Percentiles rank a stretch among this genome's conserved stretches.
These are phyloP conservation scores for Berberis vulgaris DNA, from an alignment of 164 flowering plant species.

Conservation along the genomic window DNA sequence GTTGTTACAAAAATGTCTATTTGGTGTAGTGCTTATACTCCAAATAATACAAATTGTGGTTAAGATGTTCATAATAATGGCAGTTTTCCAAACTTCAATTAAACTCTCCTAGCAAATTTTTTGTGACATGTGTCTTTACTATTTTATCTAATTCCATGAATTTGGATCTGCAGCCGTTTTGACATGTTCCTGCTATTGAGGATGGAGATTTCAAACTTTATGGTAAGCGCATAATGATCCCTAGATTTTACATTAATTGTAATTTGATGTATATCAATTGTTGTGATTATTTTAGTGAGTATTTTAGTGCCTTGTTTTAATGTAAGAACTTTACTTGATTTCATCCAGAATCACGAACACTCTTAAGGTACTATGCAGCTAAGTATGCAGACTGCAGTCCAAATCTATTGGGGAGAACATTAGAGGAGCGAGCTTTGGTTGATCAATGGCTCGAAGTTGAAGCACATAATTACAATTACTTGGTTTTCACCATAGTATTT, in stretches of 20 bases:
- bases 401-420: slow-evolving; percentile 40
- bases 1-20: no score
- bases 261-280: not conserved
- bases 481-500: slow-evolving; percentile 34
- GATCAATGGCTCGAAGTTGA: slow-evolving; percentile 90
- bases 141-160: not conserved
- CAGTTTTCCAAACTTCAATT: not conserved
- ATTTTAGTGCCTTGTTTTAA: not conserved
- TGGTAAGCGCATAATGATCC: slow-evolving; percentile 9
- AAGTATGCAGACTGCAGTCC: slow-evolving; percentile 41
- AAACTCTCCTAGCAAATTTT: not conserved
- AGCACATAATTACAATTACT: slow-evolving; percentile 54
- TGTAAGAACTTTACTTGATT: not conserved
- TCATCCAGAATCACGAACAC: slow-evolving; percentile 64
- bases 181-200: slow-evolving; percentile 26
- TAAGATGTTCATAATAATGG: no score
- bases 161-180: slow-evolving; percentile 19
- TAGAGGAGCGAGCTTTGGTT: slow-evolving; percentile 57
- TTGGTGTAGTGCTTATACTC: no score
- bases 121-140: not conserved
- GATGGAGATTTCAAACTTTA: slow-evolving; percentile 28
- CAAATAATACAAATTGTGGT: no score
- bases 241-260: not conserved
- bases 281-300: not conserved
- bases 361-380: slow-evolving; percentile 55